These are phyloP conservation scores for Narthecium ossifragum DNA, from an alignment of 106 monocot genomes.

Conservation along the genomic window DNA sequence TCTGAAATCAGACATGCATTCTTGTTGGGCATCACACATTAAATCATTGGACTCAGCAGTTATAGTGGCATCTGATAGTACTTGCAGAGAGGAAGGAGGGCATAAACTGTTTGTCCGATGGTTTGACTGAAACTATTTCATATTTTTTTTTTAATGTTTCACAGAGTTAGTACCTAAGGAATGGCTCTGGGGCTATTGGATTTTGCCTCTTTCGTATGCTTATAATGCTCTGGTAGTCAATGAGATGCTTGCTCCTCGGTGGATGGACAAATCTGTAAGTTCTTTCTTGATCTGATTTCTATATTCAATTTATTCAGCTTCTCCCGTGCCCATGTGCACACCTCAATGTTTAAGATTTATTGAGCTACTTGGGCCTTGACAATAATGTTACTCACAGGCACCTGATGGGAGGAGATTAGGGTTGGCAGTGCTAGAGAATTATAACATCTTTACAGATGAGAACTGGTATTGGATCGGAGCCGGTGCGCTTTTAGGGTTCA, in stretches of 20 bases:
- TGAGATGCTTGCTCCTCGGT: constrained; percentile 54
- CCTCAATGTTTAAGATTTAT: not conserved
- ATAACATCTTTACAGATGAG: constrained; percentile 16
- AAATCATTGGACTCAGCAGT: too few species aligned
- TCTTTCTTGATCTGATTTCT: too few species aligned
- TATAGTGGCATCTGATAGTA: too few species aligned
- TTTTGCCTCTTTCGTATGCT: constrained; percentile 52
- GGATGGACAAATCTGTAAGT: constrained; percentile 61
- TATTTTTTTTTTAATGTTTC: not conserved
- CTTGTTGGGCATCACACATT: too few species aligned
- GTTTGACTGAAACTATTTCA: not conserved
- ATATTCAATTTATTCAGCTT: too few species aligned
- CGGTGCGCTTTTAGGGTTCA: constrained; percentile 50
- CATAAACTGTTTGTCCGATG: not conserved
- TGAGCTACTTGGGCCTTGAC: not conserved
- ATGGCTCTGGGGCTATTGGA: constrained; percentile 64
- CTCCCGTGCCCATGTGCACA: not conserved
- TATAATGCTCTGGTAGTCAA: constrained; percentile 49
- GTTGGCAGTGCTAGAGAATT: constrained; percentile 31
- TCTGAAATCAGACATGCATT: too few species aligned
- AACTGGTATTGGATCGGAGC: constrained; percentile 64
- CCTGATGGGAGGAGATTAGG: constrained; percentile 38
- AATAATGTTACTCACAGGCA: constrained; percentile 8
- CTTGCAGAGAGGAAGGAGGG: too few species aligned
- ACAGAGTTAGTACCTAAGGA: constrained; percentile 47